phyloP scores from a whole-genome alignment of 2,329 filamentous ascomycete species.

The Aureobasidium sp. region DNA sequence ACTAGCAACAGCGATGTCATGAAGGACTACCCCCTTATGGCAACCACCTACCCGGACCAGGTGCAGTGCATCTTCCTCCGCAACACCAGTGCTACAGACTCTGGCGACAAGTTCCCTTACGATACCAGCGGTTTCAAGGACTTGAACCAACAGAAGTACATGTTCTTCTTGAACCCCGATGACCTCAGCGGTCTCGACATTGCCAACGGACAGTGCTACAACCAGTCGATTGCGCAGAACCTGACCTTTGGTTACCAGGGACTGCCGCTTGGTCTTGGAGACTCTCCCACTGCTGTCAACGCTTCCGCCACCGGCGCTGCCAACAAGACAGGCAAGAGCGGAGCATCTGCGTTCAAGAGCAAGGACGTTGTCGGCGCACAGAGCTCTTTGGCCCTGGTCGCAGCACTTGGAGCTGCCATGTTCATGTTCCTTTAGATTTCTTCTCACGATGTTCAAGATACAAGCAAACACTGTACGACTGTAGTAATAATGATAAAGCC shows the following conservation, averaged over 20 bases:
- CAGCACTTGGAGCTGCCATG: slow-evolving; percentile 10
- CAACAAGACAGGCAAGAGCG: slow-evolving; percentile 16
- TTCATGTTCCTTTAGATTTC: slow-evolving; percentile 15
- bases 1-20: slow-evolving; percentile 57
- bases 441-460: not conserved
- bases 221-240: slow-evolving; percentile 58
- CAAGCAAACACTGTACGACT: not conserved
- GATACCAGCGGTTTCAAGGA: slow-evolving; percentile 64
- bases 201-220: slow-evolving; percentile 60
- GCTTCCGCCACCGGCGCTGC: slow-evolving; percentile 18
- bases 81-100: slow-evolving; percentile 65
- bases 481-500: slow-evolving; percentile 1
- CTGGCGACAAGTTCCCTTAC: slow-evolving; percentile 63
- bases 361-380: slow-evolving; percentile 15
- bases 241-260: slow-evolving; percentile 62
- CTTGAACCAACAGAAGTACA: slow-evolving; percentile 60
- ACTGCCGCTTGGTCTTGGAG: slow-evolving; percentile 25
- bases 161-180: slow-evolving; percentile 71
- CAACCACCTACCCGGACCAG: slow-evolving; percentile 59
- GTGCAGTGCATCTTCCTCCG: slow-evolving; percentile 72
- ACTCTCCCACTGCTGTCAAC: slow-evolving; percentile 13
- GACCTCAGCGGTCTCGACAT: slow-evolving; percentile 63
- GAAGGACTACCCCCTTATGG: slow-evolving; percentile 48
- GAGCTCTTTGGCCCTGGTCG: slow-evolving; percentile 12
- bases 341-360: slow-evolving; percentile 8